Base-by-base conservation (phyloP, 345 rosid genomes). In the Citrus australasica region DNA sequence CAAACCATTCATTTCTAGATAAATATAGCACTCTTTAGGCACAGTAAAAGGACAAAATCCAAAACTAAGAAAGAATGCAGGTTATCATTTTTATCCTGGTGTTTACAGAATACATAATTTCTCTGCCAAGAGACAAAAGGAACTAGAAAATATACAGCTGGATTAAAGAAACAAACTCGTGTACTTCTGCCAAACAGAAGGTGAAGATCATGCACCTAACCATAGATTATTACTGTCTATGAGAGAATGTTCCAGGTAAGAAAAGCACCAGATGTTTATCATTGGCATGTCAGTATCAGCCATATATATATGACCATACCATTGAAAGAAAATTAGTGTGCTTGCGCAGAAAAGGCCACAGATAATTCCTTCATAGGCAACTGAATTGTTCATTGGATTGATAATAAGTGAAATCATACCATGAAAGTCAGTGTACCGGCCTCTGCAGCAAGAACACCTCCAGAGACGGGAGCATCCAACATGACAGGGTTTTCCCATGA, bases 401-500 rank as follows among this genome's bases (percentile, higher is more conserved):
- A 27, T 72, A 30, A 74, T 76, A 74, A 30, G 6, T 42, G 38
- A 67, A 60, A 75, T 3, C 77, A 79, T 84, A 92, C 98, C 95
- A 95, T 93, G 87, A 95, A 95, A 73, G 96, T 91, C n/a, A 95
- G 96, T 30, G 93, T 80, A 63, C 92, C 92, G 61, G 93, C 89
- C 85, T 93, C 97, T 40, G 98, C 99, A 82, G 94, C 98, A 82
- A 91, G 90, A 86, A 93, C 91, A 77, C 99, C 99, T 79, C 98
- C 98, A 73, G 99, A 95, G 42, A 95, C 98, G 14, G 99, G 98
- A 84, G 99, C 99, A 84, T 95, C 99, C 89, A 93, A 85, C 97
- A 95, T 95, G 74, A 86, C 82, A 73, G 99, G 94, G 38, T 82
- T 89, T 82, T 83, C 86, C 92, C 89, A 84, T 24, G 79, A 42